These are phyloP conservation scores for Trametes elegans DNA, from an alignment of 768 basidiomycete genomes.

Conservation along the genomic window DNA sequence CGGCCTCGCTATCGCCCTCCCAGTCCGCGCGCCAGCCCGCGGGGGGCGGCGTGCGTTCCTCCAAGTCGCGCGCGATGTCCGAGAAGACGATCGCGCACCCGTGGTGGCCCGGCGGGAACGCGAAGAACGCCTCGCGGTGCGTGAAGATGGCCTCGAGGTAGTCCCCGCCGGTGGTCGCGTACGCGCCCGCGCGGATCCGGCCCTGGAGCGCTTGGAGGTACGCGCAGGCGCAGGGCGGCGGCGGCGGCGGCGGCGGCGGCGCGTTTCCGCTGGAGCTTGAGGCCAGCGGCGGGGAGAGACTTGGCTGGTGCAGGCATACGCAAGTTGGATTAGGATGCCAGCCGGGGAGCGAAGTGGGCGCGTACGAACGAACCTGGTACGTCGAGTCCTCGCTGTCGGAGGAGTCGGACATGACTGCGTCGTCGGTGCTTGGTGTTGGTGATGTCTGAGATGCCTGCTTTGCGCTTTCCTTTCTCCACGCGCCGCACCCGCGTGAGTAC, in stretches of 20 bases:
- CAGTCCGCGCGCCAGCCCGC: conserved; percentile 61
- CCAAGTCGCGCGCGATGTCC: conserved; percentile 63
- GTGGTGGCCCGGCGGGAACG: conserved; percentile 60
- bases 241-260: background rate
- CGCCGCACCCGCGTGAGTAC: conserved; percentile 2
- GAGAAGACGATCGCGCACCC: conserved; percentile 64
- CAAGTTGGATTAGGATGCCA: background rate
- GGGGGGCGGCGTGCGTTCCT: conserved; percentile 42
- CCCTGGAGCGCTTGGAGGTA: conserved; percentile 31
- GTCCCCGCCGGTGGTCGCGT: conserved; percentile 63
- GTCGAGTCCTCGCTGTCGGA: conserved; percentile 28
- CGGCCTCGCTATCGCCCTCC: conserved; percentile 69
- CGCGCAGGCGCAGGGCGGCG: conserved; percentile 30
- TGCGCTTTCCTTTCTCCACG: conserved; percentile 28
- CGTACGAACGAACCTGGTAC: conserved; percentile 22
- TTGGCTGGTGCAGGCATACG: conserved; percentile 2
- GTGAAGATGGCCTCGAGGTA: conserved; percentile 79
- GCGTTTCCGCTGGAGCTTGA: conserved; percentile 18
- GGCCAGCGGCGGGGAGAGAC: conserved; percentile 15
- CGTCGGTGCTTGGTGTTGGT: conserved; percentile 13
- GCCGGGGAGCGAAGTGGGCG: conserved; percentile 8
- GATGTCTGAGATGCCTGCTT: conserved; percentile 14
- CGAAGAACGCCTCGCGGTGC: conserved; percentile 66
- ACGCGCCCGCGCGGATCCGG: conserved; percentile 28
- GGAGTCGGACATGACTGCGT: conserved; percentile 28